These are phyloP conservation scores for Fusarium coffeatum DNA, from an alignment of 2,329 filamentous ascomycete genomes.

Conservation along the genomic window DNA sequence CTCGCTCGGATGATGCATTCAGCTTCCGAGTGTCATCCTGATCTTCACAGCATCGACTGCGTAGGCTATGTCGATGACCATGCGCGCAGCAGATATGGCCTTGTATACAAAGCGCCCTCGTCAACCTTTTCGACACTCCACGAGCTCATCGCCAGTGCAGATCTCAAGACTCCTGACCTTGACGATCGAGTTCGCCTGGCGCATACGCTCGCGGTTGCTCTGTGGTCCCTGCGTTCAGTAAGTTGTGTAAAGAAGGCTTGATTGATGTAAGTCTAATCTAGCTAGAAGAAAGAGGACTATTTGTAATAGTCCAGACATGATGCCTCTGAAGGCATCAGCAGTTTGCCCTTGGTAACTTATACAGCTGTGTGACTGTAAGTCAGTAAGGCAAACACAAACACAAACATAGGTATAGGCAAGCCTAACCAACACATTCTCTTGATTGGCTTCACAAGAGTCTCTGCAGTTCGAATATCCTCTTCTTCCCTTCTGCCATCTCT, in stretches of 20 bases:
- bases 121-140: conserved; percentile 55
- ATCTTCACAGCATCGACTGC: conserved; percentile 61
- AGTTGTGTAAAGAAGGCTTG: too few relatives aligned
- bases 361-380: too few relatives aligned
- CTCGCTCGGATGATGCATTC: conserved; percentile 61
- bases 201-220: conserved; percentile 56
- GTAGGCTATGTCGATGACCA: conserved; percentile 60
- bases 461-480: conserved; percentile 64
- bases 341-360: too few relatives aligned
- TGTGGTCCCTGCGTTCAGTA: conserved; percentile 57
- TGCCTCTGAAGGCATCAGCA: too few relatives aligned
- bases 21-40: conserved; percentile 57
- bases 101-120: conserved; percentile 56
- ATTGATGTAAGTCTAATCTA: too few relatives aligned
- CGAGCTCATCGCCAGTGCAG: conserved; percentile 53
- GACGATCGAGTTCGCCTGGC: conserved; percentile 57
- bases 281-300: too few relatives aligned
- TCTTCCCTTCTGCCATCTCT: conserved; percentile 60
- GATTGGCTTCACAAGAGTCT: conserved; percentile 69
- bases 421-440: conserved; percentile 62
- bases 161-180: conserved; percentile 59
- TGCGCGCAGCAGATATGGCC: conserved; percentile 54
- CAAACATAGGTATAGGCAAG: too few relatives aligned
- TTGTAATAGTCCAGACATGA: too few relatives aligned
- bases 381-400: too few relatives aligned